Percentiles rank a stretch among this genome's conserved stretches.
phyloP scores from a whole-genome alignment of 2,329 filamentous ascomycete genomes.

The Curvularia sp. region DNA sequence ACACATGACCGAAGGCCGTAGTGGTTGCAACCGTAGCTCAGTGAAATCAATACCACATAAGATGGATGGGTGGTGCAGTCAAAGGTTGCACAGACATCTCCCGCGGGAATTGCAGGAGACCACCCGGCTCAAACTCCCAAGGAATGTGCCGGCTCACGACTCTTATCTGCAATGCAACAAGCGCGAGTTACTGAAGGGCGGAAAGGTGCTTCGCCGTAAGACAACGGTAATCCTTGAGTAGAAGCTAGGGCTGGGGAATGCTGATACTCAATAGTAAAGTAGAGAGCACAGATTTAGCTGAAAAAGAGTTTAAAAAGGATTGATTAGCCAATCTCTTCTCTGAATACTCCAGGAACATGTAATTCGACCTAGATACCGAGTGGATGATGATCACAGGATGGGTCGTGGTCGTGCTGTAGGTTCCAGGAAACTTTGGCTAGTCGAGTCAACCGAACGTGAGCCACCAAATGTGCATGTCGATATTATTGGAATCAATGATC shows the following conservation, averaged over 20 bases:
- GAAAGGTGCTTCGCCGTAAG: background rate
- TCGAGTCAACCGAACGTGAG: slow-evolving; percentile 31
- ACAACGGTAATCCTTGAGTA: slow-evolving; percentile 19
- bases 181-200: slow-evolving; percentile 7
- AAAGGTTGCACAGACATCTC: slow-evolving; percentile 3
- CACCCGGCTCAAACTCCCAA: slow-evolving; percentile 10
- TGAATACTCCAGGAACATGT: slow-evolving; percentile 32
- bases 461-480: slow-evolving; percentile 40
- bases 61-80: background rate
- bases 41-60: background rate
- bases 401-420: slow-evolving; percentile 33
- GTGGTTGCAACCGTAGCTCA: background rate
- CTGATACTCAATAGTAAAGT: slow-evolving; percentile 23
- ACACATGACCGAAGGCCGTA: background rate
- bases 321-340: slow-evolving; percentile 26
- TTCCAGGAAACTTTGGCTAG: slow-evolving; percentile 24
- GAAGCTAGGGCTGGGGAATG: slow-evolving; percentile 21
- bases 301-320: slow-evolving; percentile 21
- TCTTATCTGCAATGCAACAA: slow-evolving; percentile 15
- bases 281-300: slow-evolving; percentile 30
- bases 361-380: slow-evolving; percentile 35
- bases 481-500: slow-evolving; percentile 41
- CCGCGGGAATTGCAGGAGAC: slow-evolving; percentile 14
- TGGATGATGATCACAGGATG: slow-evolving; percentile 35
- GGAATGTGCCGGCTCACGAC: slow-evolving; percentile 9